These are phyloP conservation scores for Pulveroboletus sp. DNA, from an alignment of 768 basidiomycete species.

Conservation along the genomic window DNA sequence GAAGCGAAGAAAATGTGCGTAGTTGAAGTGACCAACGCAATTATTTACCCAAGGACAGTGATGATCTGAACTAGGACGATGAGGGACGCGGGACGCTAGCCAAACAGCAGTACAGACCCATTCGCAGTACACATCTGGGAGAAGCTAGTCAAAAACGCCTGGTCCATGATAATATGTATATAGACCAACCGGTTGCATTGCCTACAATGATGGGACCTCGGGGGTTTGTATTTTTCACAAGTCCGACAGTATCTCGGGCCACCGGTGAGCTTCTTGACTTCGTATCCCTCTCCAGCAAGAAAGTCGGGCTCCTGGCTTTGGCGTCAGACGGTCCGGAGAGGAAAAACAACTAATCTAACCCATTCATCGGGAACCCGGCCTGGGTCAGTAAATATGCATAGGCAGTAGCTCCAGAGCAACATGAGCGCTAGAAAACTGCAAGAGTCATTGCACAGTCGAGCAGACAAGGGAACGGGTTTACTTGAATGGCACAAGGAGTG, in stretches of 20 bases:
- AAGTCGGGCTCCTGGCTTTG: conserved; percentile 62
- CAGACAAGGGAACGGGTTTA: conserved; percentile 35
- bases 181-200: conserved; percentile 72
- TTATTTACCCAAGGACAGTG: conserved; percentile 95
- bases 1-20: conserved; percentile 88
- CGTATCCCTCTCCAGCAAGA: conserved; percentile 63
- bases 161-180: background rate
- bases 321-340: conserved; percentile 6
- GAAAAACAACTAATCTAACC: conserved; percentile 44
- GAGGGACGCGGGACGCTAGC: conserved; percentile 2
- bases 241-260: conserved; percentile 82
- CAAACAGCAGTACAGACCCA: conserved; percentile 54
- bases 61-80: conserved; percentile 53
- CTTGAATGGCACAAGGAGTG: conserved; percentile 90
- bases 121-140: conserved; percentile 77
- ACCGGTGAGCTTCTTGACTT: conserved; percentile 88
- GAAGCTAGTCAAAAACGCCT: conserved; percentile 1
- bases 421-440: conserved; percentile 69
- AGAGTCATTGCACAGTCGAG: conserved; percentile 9
- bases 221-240: conserved; percentile 84
- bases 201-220: conserved; percentile 89
- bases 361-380: conserved; percentile 77
- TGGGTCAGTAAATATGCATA: conserved; percentile 81
- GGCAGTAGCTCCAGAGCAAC: conserved; percentile 85
- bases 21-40: conserved; percentile 91